phyloP scores from a whole-genome alignment of 441 rosid genomes.

The Syzygium syzygioides region DNA sequence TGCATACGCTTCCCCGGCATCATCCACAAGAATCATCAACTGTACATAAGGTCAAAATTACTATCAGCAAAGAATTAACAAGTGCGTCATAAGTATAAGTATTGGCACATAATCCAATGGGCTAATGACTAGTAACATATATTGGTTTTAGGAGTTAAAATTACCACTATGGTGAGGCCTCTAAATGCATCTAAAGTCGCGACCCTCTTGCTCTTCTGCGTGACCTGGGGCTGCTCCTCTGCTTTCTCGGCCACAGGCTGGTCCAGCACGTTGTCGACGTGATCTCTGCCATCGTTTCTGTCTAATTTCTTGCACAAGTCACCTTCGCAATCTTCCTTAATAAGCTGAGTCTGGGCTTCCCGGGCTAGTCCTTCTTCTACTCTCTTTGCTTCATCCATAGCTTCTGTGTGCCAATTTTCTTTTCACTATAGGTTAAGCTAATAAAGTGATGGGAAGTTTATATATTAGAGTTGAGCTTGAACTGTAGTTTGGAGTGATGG shows the following conservation, averaged over 20 bases:
- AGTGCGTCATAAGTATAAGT: not conserved
- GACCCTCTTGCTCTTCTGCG: slow-evolving; percentile 46
- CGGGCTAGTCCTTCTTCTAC: slow-evolving; percentile 44
- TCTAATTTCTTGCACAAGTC: not conserved
- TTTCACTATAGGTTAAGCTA: not conserved
- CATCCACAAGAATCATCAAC: slow-evolving; percentile 62
- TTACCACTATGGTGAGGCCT: slow-evolving; percentile 59
- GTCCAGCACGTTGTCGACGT: not conserved
- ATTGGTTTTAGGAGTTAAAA: not conserved
- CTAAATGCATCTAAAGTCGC: slow-evolving; percentile 69
- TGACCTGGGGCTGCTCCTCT: slow-evolving; percentile 21
- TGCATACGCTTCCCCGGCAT: slow-evolving; percentile 48
- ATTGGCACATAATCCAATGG: not conserved
- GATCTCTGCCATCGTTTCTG: slow-evolving; percentile 1
- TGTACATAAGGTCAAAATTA: not conserved
- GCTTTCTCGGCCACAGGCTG: not conserved
- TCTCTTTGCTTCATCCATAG: slow-evolving; percentile 40
- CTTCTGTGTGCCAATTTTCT: not conserved
- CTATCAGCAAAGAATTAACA: not conserved
- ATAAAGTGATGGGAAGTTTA: not conserved
- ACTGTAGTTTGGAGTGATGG: not conserved
- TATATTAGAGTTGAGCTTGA: not conserved
- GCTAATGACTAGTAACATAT: not conserved
- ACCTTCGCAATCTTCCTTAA: not conserved
- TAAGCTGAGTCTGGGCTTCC: not conserved